Evolutionary conservation across 352 stramenopile species (phyloP).

Genomic region (Phytophthora meadii): DNA sequence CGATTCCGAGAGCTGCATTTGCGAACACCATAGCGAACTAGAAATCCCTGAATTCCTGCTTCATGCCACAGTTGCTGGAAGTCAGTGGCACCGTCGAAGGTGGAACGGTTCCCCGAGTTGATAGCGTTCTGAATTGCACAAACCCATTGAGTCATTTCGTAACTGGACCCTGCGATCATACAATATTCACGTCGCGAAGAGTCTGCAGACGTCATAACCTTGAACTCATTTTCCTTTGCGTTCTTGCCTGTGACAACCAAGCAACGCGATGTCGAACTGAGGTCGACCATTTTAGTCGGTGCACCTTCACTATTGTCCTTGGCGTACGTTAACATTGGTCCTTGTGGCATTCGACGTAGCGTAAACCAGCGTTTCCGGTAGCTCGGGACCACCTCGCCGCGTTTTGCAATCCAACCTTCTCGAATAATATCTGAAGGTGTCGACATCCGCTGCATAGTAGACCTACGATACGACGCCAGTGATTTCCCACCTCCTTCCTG

Average conservation of each 20-base stretch:
- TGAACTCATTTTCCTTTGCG: conserved; percentile 78
- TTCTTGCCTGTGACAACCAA: conserved; percentile 61
- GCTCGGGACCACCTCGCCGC: conserved; percentile 74
- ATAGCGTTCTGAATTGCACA: conserved; percentile 84
- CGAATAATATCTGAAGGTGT: conserved; percentile 46
- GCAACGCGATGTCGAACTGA: conserved; percentile 82
- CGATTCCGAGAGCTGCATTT: conserved; percentile 83
- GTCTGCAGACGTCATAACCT: conserved; percentile 79
- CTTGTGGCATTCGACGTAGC: conserved; percentile 76
- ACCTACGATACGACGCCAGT: conserved; percentile 72
- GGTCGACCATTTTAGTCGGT: conserved; percentile 70
- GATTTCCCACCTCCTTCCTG: conserved; percentile 63
- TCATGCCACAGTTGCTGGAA: conserved; percentile 85
- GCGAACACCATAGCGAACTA: conserved; percentile 84
- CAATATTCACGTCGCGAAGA: conserved; percentile 69
- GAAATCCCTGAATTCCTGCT: conserved; percentile 78
- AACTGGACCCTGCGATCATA: conserved; percentile 68
- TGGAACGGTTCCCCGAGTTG: conserved; percentile 77
- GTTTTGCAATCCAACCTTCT: conserved; percentile 85
- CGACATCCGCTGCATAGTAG: conserved; percentile 65
- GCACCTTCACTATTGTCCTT: conserved; percentile 65
- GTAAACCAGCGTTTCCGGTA: conserved; percentile 88
- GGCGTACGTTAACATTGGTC: conserved; percentile 79
- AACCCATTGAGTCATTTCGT: conserved; percentile 87
- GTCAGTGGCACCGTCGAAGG: conserved; percentile 72